A percentile compares a stretch with the other conserved stretches of the same genome.
Evolutionary conservation across 2,329 filamentous ascomycete genomes (phyloP).

Genomic region (Fusarium equiseti): DNA sequence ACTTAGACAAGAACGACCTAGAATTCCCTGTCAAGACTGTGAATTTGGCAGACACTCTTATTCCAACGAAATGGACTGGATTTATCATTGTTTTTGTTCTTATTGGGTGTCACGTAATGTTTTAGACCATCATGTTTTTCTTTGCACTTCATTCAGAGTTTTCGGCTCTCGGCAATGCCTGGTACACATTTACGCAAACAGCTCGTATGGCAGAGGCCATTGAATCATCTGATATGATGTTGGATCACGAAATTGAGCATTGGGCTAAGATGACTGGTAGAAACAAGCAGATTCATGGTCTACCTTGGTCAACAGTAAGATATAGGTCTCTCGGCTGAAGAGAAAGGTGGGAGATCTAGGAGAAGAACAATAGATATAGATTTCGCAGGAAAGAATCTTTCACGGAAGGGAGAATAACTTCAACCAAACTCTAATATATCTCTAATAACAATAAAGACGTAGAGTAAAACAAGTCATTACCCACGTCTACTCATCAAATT

Average conservation of each 20-base stretch:
- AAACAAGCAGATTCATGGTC: neutral
- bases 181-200: neutral
- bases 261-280: neutral
- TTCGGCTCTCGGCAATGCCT: neutral
- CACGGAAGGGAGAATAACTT: no score
- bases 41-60: neutral
- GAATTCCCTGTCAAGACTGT: neutral
- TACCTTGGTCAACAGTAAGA: neutral
- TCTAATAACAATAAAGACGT: neutral
- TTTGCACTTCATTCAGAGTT: neutral
- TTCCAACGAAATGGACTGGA: neutral
- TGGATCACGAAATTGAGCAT: neutral
- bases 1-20: neutral
- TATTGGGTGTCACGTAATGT: neutral
- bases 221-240: neutral
- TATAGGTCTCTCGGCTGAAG: neutral
- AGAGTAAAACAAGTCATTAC: neutral
- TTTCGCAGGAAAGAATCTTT: no score
- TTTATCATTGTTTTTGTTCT: neutral
- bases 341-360: fast-evolving
- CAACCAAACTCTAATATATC: no score
- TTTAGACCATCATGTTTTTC: neutral
- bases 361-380: neutral
- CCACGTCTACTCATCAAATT: neutral
- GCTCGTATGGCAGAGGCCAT: neutral